Evolutionary conservation across 495 filamentous ascomycete species (phyloP), one percentile per base, ranked within the genome.

Genomic region (Aspergillus biplanus): DNA sequence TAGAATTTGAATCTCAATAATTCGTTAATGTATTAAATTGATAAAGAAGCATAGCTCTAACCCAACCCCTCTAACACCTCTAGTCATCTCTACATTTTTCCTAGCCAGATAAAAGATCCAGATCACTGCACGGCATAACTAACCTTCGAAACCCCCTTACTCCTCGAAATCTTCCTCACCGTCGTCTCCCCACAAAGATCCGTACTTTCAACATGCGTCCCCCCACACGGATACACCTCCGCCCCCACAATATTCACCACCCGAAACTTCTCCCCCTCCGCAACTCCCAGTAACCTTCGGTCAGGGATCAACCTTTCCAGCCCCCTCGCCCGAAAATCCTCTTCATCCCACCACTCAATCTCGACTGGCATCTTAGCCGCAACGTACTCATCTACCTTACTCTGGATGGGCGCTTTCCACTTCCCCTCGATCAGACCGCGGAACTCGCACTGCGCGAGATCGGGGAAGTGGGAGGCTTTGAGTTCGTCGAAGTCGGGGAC

Each of bases 391-490:
- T 88, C 79, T 48, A 85, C 65, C 18, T 77, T 75, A 2, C 61
- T 63, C 74, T 89, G 85, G 59, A 90, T 89, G 0, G 71, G 59
- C 5, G 73, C 81, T 68, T 87, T 88, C 72, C 76, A 82, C 62
- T 82, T 83, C 6, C 84, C 83, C 13, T 85, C 82, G 48, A 90
- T 89, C 1, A 80, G 65, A 11, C 87, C 87, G 48, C 74, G 71
- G 63, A 89, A 89, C 72, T 87, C 85, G 64, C 81, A 83, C 0
- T 78, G 67, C 3, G 87, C 85, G 1, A 79, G 79, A 62, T 84
- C 86, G 0, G 87, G 87, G 65, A 83, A 86, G 67, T 90, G 87
- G 0, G 80, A 84, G 6, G 87, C 87, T 70, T 89, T 89, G 7
- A 83, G 68, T 64, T 89, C 86, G 58, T 84, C 81, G 56, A 87